phyloP scores from a whole-genome alignment of 768 basidiomycete species.

The Sarcodon aspratus region DNA sequence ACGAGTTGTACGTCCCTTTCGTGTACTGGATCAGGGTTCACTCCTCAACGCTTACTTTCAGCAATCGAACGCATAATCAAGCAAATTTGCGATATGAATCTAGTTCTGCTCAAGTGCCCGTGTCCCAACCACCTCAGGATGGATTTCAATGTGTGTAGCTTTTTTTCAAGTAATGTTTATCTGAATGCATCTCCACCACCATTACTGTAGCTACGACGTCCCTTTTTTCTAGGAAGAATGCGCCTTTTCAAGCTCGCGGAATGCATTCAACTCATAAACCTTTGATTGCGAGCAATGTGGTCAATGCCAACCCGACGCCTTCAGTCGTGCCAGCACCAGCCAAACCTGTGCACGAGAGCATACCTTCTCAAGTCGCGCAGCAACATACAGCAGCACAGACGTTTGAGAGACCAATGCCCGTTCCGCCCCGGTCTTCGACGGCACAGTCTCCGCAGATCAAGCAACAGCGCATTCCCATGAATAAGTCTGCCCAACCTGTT shows the following conservation, averaged over 20 bases:
- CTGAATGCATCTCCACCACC: no score
- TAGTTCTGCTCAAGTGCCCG: no score
- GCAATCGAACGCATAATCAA: no score
- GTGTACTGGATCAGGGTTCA: conserved; percentile 3
- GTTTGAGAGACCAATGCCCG: neutral
- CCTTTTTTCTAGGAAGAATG: conserved; percentile 2
- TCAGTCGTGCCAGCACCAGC: no score
- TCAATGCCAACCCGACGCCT: no score
- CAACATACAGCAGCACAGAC: neutral
- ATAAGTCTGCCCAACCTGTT: neutral
- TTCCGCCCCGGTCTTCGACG: neutral
- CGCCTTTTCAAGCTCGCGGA: neutral
- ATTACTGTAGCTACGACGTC: conserved; percentile 7
- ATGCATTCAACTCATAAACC: no score
- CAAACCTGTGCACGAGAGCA: no score
- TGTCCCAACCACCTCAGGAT: neutral
- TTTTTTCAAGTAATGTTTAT: no score
- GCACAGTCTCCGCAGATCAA: neutral
- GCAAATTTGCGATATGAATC: no score
- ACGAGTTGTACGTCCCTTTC: conserved; percentile 35
- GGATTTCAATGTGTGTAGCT: neutral
- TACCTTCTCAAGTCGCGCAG: no score
- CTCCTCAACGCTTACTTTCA: conserved; percentile 4
- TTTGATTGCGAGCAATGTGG: no score
- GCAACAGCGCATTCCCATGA: no score